A percentile compares a stretch with the other conserved stretches of the same genome.
These are phyloP conservation scores for Phalaenopsis hybrid DNA, from an alignment of 116 monocot genomes.

Conservation along the genomic window DNA sequence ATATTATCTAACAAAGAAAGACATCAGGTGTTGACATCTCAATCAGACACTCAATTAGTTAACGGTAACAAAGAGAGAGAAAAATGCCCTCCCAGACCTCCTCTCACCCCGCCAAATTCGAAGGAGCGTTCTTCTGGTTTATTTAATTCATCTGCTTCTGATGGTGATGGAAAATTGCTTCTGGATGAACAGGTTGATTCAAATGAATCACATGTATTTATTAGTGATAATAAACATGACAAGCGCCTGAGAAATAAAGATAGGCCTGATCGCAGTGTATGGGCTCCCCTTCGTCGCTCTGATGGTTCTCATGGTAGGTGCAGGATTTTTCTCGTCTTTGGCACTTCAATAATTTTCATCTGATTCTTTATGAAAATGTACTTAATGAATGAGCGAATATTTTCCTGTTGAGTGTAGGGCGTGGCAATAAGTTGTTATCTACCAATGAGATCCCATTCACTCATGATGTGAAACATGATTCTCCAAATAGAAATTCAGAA, in stretches of 20 bases:
- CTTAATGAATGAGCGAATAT: conserved; percentile 8
- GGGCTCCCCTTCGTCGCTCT: conserved; percentile 48
- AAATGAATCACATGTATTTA: conserved; percentile 28
- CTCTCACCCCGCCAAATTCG: conserved; percentile 12
- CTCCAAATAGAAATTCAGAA: conserved; percentile 21
- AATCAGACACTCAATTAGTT: conserved; percentile 28
- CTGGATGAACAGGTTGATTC: conserved; percentile 28
- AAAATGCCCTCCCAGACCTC: conserved; percentile 49
- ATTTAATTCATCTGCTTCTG: conserved; percentile 8
- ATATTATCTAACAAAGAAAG: conserved; percentile 57
- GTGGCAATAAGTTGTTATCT: conserved; percentile 7
- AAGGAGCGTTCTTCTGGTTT: conserved; percentile 28
- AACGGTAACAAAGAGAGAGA: conserved; percentile 33
- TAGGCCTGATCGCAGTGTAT: conserved; percentile 64
- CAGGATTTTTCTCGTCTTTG: neutral
- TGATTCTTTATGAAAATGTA: neutral
- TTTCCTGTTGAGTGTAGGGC: neutral
- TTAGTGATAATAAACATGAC: conserved; percentile 39
- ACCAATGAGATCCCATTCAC: conserved; percentile 13
- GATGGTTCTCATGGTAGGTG: conserved; percentile 36
- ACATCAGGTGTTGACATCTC: conserved; percentile 14
- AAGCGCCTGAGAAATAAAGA: conserved; percentile 54
- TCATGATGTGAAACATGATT: conserved; percentile 23
- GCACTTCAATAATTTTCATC: neutral
- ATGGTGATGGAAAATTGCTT: conserved; percentile 31